phyloP scores from a whole-genome alignment of 192 early-diverging fungal genomes.

The Chytriomyces confervae region DNA sequence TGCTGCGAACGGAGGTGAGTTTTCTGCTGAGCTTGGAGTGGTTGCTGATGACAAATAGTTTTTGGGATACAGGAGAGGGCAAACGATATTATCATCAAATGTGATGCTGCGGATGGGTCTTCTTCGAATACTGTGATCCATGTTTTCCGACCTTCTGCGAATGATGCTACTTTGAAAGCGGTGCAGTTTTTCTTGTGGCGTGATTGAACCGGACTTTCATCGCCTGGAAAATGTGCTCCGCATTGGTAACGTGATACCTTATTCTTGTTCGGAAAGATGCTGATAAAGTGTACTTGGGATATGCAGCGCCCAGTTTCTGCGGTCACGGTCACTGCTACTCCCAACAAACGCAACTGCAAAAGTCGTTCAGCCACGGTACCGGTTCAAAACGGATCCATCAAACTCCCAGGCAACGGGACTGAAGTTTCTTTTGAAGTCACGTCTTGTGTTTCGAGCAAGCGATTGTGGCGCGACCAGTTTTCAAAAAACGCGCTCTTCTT shows the following conservation, averaged over 20 bases:
- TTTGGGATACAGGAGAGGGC: conserved; percentile 37
- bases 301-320: background rate
- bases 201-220: conserved; percentile 49
- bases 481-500: no score
- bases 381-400: background rate
- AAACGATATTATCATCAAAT: conserved; percentile 47
- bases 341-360: conserved; percentile 30
- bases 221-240: conserved; percentile 41
- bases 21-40: background rate
- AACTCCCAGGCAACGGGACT: conserved; percentile 27
- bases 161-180: conserved; percentile 43
- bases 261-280: background rate
- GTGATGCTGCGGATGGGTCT: conserved; percentile 57
- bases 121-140: conserved; percentile 42
- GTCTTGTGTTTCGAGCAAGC: no score
- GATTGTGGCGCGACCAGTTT: no score
- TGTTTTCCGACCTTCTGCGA: conserved; percentile 45
- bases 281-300: background rate
- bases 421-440: conserved; percentile 32
- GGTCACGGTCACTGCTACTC: background rate
- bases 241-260: no score
- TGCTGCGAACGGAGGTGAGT: conserved; percentile 38
- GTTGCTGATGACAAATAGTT: conserved; percentile 7
- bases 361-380: background rate
- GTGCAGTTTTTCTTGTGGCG: conserved; percentile 36